Percentiles rank a stretch among this genome's conserved stretches.
phyloP scores from a whole-genome alignment of 1,139 yeast genomes.

The Saccharomycopsis phalli region DNA sequence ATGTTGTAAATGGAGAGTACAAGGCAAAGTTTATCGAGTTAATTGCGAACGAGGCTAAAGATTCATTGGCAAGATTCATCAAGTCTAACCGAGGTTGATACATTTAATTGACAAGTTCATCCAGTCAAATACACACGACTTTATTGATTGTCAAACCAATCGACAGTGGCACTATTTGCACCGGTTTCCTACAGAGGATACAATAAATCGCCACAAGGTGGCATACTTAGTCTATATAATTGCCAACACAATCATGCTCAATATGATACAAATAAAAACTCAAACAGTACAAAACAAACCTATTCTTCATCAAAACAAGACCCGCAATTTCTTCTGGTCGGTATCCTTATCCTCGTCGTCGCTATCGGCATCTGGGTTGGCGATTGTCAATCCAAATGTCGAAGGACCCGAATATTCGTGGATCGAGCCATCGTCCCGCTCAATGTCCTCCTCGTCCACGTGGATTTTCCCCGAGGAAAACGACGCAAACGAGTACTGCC shows the following conservation, averaged over 20 bases:
- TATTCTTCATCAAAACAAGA: conserved; percentile 6
- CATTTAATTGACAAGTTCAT: no score
- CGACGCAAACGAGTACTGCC: conserved; percentile 18
- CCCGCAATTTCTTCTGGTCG: conserved; percentile 6
- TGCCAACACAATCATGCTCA: background rate
- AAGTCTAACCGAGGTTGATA: no score
- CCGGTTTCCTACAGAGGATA: no score
- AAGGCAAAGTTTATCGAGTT: no score
- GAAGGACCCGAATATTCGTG: conserved; percentile 10
- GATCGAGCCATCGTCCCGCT: conserved; percentile 18
- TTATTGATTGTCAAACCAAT: no score
- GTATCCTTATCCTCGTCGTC: conserved; percentile 10
- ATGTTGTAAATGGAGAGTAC: no score
- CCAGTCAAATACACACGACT: no score
- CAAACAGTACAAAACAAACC: no score
- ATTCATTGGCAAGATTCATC: no score
- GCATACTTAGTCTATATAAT: background rate
- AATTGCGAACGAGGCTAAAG: no score
- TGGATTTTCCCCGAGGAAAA: conserved; percentile 14
- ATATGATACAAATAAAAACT: background rate
- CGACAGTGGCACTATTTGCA: no score
- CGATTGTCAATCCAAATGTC: conserved; percentile 17
- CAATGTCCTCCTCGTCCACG: conserved; percentile 16
- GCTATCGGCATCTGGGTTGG: conserved; percentile 20
- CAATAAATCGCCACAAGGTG: no score